These are phyloP conservation scores for Monosporozyma siamensis DNA, from an alignment of 805 yeast species.

Conservation along the genomic window DNA sequence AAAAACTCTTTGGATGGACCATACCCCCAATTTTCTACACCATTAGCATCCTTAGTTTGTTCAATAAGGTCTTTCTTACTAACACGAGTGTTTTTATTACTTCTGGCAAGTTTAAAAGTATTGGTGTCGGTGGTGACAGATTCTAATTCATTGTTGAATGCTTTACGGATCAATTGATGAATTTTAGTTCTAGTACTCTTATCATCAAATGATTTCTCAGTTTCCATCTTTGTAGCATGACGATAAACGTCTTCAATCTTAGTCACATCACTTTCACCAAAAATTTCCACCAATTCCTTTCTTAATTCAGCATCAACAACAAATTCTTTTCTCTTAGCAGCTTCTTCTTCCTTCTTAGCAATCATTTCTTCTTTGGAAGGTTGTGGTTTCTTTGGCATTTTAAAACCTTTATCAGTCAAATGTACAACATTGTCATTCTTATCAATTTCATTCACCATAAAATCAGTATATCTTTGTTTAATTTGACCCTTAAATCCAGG, in stretches of 20 bases:
- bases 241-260: slow-evolving; percentile 46
- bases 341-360: slow-evolving; percentile 27
- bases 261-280: slow-evolving; percentile 54
- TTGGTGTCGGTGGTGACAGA: slow-evolving; percentile 65
- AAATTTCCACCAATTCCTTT: slow-evolving; percentile 38
- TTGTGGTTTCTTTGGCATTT: slow-evolving; percentile 42
- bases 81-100: slow-evolving; percentile 35
- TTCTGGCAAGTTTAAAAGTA: slow-evolving; percentile 52
- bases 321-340: slow-evolving; percentile 30
- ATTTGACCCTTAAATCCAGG: slow-evolving; percentile 70
- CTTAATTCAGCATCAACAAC: slow-evolving; percentile 39
- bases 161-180: slow-evolving; percentile 66
- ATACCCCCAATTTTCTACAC: slow-evolving; percentile 57
- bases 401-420: slow-evolving; percentile 63
- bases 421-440: slow-evolving; percentile 61
- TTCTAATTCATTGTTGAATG: slow-evolving; percentile 68
- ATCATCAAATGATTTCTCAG: slow-evolving; percentile 48
- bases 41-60: slow-evolving; percentile 35
- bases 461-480: slow-evolving; percentile 88
- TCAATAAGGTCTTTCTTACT: slow-evolving; percentile 32
- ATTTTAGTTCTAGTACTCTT: slow-evolving; percentile 68
- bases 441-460: slow-evolving; percentile 83
- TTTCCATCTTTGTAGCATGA: slow-evolving; percentile 49
- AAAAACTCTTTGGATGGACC: slow-evolving; percentile 64
- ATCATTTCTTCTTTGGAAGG: slow-evolving; percentile 33